These are phyloP conservation scores for Gryganskiella cystojenkinii DNA, from an alignment of 192 early-diverging fungal species.

Conservation along the genomic window DNA sequence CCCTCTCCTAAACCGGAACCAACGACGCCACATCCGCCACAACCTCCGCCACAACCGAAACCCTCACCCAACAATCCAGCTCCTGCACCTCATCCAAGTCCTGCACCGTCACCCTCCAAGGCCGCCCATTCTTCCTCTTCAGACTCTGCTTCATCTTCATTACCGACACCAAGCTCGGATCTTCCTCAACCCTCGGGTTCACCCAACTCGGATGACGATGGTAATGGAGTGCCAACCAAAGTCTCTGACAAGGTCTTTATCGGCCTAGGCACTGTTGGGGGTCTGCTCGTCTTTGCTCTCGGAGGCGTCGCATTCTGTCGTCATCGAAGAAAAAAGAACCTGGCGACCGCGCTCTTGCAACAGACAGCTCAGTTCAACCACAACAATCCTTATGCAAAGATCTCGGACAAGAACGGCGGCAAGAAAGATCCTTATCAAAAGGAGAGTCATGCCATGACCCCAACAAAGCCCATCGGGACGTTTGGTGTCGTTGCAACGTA, in stretches of 20 bases:
- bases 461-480: slow-evolving; percentile 54
- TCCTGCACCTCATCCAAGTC: too few species aligned
- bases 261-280: slow-evolving; percentile 41
- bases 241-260: slow-evolving; percentile 35
- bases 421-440: neutral
- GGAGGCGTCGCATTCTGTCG: slow-evolving; percentile 40
- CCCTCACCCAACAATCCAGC: too few species aligned
- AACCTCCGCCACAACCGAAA: too few species aligned
- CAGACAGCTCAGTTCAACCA: slow-evolving; percentile 54
- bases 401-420: slow-evolving; percentile 34
- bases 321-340: slow-evolving; percentile 47
- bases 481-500: slow-evolving; percentile 59
- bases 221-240: neutral
- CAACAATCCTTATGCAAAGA: slow-evolving; percentile 47
- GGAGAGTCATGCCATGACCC: slow-evolving; percentile 35
- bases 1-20: too few species aligned
- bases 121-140: too few species aligned
- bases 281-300: slow-evolving; percentile 34
- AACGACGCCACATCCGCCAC: slow-evolving; percentile 8
- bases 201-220: too few species aligned
- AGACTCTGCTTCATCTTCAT: too few species aligned
- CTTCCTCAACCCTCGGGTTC: too few species aligned
- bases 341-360: slow-evolving; percentile 27
- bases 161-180: too few species aligned
- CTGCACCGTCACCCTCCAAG: too few species aligned